Base-by-base conservation (phyloP, 2,329 filamentous ascomycete genomes). In the Aspergillus fumigatiaffinis region DNA sequence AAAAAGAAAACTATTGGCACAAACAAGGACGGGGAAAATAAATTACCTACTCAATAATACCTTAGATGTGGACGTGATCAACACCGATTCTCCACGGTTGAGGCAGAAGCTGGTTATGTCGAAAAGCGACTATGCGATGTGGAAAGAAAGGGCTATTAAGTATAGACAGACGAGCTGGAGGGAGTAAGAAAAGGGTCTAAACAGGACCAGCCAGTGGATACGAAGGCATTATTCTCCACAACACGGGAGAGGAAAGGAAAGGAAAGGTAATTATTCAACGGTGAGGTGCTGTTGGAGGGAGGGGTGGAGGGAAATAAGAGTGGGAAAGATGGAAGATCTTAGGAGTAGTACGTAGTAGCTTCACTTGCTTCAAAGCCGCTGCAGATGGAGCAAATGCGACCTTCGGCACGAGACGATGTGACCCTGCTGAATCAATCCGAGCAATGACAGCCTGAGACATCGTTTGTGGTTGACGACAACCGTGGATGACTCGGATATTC, bases 321-420 rank as follows among this genome's bases (percentile, higher is more conserved):
- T 54, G 53, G 38, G 41, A 58, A 59, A 53, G 32, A 52, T 53
- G 17, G 38, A 50, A 52, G 41, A 54, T n/a, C 44, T 20, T 48
- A 52, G 32, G 49, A 52, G 38, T 20, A n/a, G 38, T 25, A 23
- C 42, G n/a, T 46, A 38, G 51, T 26, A 48, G 51, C 35, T 42
- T 42, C n/a, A 53, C 41, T 51, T 51, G 38, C 51, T 46, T 48
- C 52, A 52, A 53, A 54, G 53, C 55, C 54, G 57, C 54, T 63
- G 49, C 54, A n/a, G 57, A 61, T 51, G 56, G 57, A 65, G 61
- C 56, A 35, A 58, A 71, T 72, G 69, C 66, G 69, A 72, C 70
- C 70, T 69, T 71, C 64, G 66, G 62, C 66, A 66, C 59, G 63
- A 70, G 65, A 60, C 69, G 66, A 73, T 73, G 68, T 64, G 69